phyloP scores from a whole-genome alignment of 2,329 filamentous ascomycete species.

The Aciculosporium take region DNA sequence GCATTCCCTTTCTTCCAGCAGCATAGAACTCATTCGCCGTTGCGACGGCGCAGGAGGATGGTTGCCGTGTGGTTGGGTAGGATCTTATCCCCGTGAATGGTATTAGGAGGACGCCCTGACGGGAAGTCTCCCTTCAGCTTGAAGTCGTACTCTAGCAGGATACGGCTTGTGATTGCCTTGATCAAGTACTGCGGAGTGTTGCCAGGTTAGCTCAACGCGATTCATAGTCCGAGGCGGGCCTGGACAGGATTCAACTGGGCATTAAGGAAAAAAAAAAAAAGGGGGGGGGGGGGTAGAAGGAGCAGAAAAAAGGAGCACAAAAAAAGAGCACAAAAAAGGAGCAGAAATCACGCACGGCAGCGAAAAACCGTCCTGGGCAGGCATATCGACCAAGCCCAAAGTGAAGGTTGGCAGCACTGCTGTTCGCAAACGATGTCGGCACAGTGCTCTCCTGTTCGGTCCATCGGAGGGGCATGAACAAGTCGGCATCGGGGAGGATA shows the following conservation, averaged over 20 bases:
- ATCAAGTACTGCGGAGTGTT: constrained; percentile 6
- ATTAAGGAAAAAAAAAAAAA: too few relatives aligned
- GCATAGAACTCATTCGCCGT: too few relatives aligned
- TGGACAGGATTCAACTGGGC: too few relatives aligned
- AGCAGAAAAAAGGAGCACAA: too few relatives aligned
- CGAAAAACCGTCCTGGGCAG: constrained; percentile 10
- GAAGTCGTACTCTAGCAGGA: constrained; percentile 8
- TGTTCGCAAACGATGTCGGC: constrained; percentile 6
- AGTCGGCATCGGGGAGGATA: constrained; percentile 3
- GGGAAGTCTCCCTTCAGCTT: constrained; percentile 2
- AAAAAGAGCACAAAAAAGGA: neutral
- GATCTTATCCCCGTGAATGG: constrained; percentile 8
- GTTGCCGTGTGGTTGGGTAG: constrained; percentile 6
- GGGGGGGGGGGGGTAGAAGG: too few relatives aligned
- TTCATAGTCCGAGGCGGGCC: too few relatives aligned
- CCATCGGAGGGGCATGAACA: constrained; percentile 7
- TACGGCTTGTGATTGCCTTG: constrained; percentile 7
- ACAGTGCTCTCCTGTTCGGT: neutral
- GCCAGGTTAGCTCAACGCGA: neutral
- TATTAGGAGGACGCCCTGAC: constrained; percentile 6
- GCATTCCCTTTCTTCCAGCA: neutral
- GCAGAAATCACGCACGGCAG: constrained; percentile 3
- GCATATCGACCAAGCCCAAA: constrained; percentile 10
- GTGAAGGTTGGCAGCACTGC: constrained; percentile 8
- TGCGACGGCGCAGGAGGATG: constrained; percentile 5